Evolutionary conservation across 2,329 filamentous ascomycete genomes (phyloP).

Genomic region (Hawksworthiomyces lignivorus): DNA sequence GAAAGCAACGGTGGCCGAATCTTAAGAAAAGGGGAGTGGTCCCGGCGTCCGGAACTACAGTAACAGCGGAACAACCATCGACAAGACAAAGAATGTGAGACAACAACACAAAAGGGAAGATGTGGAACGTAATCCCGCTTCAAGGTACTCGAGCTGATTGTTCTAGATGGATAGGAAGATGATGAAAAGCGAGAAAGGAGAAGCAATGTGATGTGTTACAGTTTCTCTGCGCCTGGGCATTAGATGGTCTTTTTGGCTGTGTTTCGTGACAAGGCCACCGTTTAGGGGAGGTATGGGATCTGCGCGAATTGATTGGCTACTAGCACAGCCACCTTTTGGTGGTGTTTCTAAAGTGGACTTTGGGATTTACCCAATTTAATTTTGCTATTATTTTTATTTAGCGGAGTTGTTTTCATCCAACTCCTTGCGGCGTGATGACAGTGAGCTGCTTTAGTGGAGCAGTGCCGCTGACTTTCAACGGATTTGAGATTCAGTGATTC

Average conservation of each 20-base stretch:
- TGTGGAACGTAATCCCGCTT: no score
- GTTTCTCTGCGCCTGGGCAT: no score
- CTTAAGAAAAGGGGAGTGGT: slow-evolving; percentile 19
- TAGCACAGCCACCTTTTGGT: slow-evolving; percentile 16
- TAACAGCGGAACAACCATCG: slow-evolving; percentile 10
- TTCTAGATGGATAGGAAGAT: no score
- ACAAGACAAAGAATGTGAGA: no score
- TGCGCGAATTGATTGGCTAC: slow-evolving; percentile 4
- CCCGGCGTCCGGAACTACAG: slow-evolving; percentile 25
- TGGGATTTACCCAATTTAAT: slow-evolving; percentile 2
- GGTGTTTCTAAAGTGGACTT: no score
- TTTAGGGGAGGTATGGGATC: slow-evolving; percentile 4
- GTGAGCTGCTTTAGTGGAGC: no score
- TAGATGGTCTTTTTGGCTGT: slow-evolving; percentile 2
- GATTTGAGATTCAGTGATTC: no score
- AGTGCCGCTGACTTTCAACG: background rate
- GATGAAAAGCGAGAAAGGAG: background rate
- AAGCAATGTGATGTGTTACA: no score
- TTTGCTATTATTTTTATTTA: slow-evolving; percentile 4
- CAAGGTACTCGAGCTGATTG: no score
- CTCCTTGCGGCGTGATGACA: no score
- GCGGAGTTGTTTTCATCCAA: no score
- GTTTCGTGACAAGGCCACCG: slow-evolving; percentile 10
- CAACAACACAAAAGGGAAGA: no score
- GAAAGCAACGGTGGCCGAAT: slow-evolving; percentile 6